phyloP scores from a whole-genome alignment of 2,329 filamentous ascomycete species.

The Fusarium sp. region DNA sequence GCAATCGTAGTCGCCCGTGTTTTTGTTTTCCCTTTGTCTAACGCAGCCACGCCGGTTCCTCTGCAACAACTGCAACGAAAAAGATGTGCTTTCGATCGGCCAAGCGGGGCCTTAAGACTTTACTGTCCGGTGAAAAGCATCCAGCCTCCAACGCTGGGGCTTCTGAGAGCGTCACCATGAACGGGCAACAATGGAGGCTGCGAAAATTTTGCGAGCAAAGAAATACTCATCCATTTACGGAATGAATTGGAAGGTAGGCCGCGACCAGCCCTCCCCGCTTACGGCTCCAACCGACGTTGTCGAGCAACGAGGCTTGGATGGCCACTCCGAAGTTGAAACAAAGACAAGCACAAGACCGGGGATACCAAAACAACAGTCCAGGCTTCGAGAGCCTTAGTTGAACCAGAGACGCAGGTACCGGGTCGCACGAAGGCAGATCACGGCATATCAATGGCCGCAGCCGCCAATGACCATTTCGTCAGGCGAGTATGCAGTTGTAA shows the following conservation, averaged over 20 bases:
- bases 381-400: conserved; percentile 11
- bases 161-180: conserved; percentile 21
- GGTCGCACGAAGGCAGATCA: conserved; percentile 20
- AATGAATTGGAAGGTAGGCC: background rate
- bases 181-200: conserved; percentile 14
- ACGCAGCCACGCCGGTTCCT: conserved; percentile 24
- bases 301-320: conserved; percentile 31
- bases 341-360: conserved; percentile 2
- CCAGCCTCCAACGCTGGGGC: conserved; percentile 23
- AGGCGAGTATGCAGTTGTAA: conserved; percentile 19
- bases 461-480: background rate
- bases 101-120: conserved; percentile 14
- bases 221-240: conserved; percentile 9
- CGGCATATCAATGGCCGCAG: conserved; percentile 17
- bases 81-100: conserved; percentile 19
- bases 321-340: conserved; percentile 25
- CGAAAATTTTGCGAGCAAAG: background rate
- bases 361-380: background rate
- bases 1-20: conserved; percentile 3
- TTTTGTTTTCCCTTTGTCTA: conserved; percentile 12
- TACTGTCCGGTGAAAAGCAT: conserved; percentile 23
- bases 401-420: conserved; percentile 24
- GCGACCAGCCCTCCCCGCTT: conserved; percentile 7
- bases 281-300: conserved; percentile 26
- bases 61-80: conserved; percentile 16